phyloP scores from a whole-genome alignment of 1,139 yeast species.

The Kodamaea alishanica region DNA sequence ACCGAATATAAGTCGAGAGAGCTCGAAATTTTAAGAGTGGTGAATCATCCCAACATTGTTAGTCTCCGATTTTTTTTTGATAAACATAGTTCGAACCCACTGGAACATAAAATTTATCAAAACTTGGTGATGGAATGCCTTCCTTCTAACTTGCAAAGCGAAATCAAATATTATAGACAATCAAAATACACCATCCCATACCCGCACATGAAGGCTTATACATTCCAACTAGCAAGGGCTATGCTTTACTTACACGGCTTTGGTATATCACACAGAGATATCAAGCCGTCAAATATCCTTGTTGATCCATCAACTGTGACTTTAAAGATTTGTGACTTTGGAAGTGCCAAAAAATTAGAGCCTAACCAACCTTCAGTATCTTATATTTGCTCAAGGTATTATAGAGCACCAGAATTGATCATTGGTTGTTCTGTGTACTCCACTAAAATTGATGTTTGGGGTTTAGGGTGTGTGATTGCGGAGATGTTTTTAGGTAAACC shows the following conservation, averaged over 20 bases:
- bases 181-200: conserved; percentile 63
- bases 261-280: conserved; percentile 78
- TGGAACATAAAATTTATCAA: conserved; percentile 64
- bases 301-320: conserved; percentile 66
- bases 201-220: conserved; percentile 71
- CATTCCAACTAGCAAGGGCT: conserved; percentile 78
- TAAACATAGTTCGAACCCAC: conserved; percentile 49
- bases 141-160: conserved; percentile 74
- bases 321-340: conserved; percentile 77
- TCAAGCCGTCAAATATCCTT: conserved; percentile 74
- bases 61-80: conserved; percentile 63
- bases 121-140: conserved; percentile 82
- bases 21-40: conserved; percentile 66
- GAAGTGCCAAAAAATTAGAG: conserved; percentile 74
- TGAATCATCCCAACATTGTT: conserved; percentile 77
- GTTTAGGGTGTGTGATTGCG: conserved; percentile 79
- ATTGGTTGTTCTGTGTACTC: conserved; percentile 74
- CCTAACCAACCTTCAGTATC: conserved; percentile 72
- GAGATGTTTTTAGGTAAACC: conserved; percentile 82
- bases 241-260: conserved; percentile 78
- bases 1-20: conserved; percentile 81
- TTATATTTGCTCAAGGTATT: conserved; percentile 75
- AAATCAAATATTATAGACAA: conserved; percentile 65
- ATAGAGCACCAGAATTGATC: conserved; percentile 79
- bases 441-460: conserved; percentile 83